These are phyloP conservation scores for Sclerotinia minor DNA, from an alignment of 2,329 filamentous ascomycete genomes.

Conservation along the genomic window DNA sequence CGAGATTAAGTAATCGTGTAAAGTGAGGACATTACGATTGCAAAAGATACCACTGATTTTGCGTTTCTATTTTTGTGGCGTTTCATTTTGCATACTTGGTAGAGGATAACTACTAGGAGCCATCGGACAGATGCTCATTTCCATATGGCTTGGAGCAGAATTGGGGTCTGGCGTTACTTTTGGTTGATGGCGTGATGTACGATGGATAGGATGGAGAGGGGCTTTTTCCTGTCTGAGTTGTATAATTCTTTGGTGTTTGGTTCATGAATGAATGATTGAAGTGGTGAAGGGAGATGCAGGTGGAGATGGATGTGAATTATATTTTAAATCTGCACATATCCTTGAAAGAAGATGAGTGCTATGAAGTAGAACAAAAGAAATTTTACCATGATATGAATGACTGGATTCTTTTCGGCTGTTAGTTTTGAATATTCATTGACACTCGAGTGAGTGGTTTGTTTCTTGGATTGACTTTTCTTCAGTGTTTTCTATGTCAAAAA, in stretches of 20 bases:
- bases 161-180: conserved; percentile 15
- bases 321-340: conserved; percentile 4
- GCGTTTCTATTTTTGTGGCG: conserved; percentile 14
- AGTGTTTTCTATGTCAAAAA: not conserved
- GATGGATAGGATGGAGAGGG: conserved; percentile 2
- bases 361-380: conserved; percentile 9
- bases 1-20: conserved; percentile 40
- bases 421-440: not conserved
- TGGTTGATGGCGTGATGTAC: conserved; percentile 11
- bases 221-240: conserved; percentile 17
- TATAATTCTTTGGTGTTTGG: conserved; percentile 21
- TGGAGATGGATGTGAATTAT: not conserved
- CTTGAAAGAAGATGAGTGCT: not conserved
- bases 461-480: not conserved
- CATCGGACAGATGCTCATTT: conserved; percentile 19
- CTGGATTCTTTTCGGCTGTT: not conserved
- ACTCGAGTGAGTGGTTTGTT: not conserved
- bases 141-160: conserved; percentile 4
- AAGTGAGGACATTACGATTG: conserved; percentile 12
- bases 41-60: conserved; percentile 25
- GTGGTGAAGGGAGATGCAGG: not conserved
- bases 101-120: conserved; percentile 17
- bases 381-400: not conserved
- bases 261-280: not conserved
- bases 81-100: conserved; percentile 13